Percentiles rank a stretch among this genome's conserved stretches.
phyloP scores from a whole-genome alignment of 345 rosid species.

The Camelina laxa region DNA sequence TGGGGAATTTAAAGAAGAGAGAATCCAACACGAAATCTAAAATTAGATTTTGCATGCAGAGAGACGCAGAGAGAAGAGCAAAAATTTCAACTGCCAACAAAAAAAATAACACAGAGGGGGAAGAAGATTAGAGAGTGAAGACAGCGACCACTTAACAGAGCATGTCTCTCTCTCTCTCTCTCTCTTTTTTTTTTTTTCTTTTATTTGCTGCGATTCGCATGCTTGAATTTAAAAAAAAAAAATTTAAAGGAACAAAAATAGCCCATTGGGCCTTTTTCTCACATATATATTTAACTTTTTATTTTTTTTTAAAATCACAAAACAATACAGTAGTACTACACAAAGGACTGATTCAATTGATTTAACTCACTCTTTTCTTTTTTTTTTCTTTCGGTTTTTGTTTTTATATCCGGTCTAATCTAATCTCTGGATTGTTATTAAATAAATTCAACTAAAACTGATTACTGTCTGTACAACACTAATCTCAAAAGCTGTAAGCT shows the following conservation, averaged over 20 bases:
- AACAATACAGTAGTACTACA: neutral
- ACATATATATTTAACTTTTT: neutral
- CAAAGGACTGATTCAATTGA: slow-evolving; percentile 30
- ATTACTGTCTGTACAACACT: slow-evolving; percentile 24
- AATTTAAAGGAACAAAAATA: neutral
- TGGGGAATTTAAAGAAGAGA: slow-evolving; percentile 39
- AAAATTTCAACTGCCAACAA: slow-evolving; percentile 40
- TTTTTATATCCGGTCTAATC: slow-evolving; percentile 24
- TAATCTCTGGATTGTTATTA: neutral
- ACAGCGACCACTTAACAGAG: slow-evolving; percentile 46
- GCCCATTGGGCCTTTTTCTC: slow-evolving; percentile 44
- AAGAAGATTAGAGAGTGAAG: slow-evolving; percentile 44
- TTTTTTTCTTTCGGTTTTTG: neutral
- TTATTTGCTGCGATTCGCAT: slow-evolving; percentile 36
- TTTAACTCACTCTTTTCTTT: neutral
- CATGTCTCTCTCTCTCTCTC: slow-evolving; percentile 32
- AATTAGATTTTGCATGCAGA: slow-evolving; percentile 49
- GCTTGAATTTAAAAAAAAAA: neutral
- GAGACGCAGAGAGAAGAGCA: neutral
- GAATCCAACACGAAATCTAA: slow-evolving; percentile 52
- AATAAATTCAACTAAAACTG: slow-evolving; percentile 1
- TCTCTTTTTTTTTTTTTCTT: neutral
- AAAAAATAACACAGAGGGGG: slow-evolving; percentile 31
- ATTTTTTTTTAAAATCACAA: neutral
- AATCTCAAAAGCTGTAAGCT: slow-evolving; percentile 37